phyloP scores from a whole-genome alignment of 371 early-diverging fungal species.

The Circinella umbellata region DNA sequence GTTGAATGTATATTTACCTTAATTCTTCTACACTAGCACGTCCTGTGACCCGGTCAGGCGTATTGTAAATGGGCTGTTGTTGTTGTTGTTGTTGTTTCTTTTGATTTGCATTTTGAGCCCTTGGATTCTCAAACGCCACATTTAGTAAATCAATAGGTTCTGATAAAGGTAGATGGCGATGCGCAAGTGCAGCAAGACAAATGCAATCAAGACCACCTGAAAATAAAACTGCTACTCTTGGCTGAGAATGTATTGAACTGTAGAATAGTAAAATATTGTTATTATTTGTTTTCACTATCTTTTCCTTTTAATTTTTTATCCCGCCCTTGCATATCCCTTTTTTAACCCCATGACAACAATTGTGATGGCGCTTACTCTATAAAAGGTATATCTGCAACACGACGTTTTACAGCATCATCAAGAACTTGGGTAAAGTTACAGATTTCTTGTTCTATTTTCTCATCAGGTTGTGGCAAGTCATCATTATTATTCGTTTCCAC shows the following conservation, averaged over 20 bases:
- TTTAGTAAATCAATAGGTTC: constrained; percentile 93
- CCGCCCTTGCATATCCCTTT: background rate
- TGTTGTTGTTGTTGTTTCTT: constrained; percentile 10
- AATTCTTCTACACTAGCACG: constrained; percentile 67
- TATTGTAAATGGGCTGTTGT: constrained; percentile 59
- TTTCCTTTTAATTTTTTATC: background rate
- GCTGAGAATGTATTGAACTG: constrained; percentile 19
- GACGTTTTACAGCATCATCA: constrained; percentile 56
- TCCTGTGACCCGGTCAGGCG: constrained; percentile 92
- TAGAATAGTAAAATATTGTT: background rate
- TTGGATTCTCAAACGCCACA: constrained; percentile 95
- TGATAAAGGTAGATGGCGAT: constrained; percentile 65
- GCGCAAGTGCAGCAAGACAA: constrained; percentile 80
- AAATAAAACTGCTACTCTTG: constrained; percentile 85
- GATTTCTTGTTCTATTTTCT: constrained; percentile 40
- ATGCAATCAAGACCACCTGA: constrained; percentile 96
- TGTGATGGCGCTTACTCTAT: constrained; percentile 1
- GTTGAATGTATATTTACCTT: constrained; percentile 21
- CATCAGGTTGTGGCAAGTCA: constrained; percentile 26
- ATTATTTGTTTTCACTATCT: background rate
- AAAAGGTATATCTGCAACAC: constrained; percentile 64
- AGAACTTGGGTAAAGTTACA: constrained; percentile 42
- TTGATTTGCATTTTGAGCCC: constrained; percentile 52
- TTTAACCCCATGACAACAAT: too few species aligned
- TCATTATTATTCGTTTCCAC: constrained; percentile 9